phyloP scores from a whole-genome alignment of 148 eudicot species.

The Fagopyrum tataricum region DNA sequence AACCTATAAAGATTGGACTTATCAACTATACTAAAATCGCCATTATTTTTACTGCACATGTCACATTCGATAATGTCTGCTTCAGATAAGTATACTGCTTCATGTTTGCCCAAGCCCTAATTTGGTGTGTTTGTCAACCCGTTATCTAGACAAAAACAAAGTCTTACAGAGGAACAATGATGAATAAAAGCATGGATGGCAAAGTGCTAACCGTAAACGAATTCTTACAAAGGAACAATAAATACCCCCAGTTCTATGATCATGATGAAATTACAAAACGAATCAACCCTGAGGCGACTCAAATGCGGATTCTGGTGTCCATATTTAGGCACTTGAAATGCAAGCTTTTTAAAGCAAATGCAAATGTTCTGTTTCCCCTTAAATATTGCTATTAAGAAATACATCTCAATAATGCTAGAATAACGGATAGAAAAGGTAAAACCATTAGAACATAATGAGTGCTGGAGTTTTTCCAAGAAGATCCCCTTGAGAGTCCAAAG shows the following conservation, averaged over 20 bases:
- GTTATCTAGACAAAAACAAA: neutral
- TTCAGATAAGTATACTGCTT: too few species aligned
- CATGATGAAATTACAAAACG: neutral
- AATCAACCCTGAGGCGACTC: neutral
- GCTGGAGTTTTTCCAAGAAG: neutral
- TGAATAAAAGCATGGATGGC: too few species aligned
- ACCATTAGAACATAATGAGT: neutral
- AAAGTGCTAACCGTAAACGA: neutral
- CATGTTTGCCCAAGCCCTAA: too few species aligned
- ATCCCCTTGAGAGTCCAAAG: neutral
- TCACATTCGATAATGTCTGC: too few species aligned
- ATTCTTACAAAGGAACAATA: neutral
- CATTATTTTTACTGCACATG: too few species aligned
- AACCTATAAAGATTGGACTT: too few species aligned
- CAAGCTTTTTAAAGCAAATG: neutral
- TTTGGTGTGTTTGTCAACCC: too few species aligned
- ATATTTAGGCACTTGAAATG: neutral
- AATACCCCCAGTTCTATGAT: neutral
- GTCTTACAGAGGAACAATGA: constrained; percentile 1
- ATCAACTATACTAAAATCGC: too few species aligned
- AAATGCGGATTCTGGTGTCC: neutral
- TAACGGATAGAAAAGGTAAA: neutral
- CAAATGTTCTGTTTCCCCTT: neutral
- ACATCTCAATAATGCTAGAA: neutral
- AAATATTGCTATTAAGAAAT: neutral